phyloP scores from a whole-genome alignment of 148 eudicot species.

The Spergularia marina region DNA sequence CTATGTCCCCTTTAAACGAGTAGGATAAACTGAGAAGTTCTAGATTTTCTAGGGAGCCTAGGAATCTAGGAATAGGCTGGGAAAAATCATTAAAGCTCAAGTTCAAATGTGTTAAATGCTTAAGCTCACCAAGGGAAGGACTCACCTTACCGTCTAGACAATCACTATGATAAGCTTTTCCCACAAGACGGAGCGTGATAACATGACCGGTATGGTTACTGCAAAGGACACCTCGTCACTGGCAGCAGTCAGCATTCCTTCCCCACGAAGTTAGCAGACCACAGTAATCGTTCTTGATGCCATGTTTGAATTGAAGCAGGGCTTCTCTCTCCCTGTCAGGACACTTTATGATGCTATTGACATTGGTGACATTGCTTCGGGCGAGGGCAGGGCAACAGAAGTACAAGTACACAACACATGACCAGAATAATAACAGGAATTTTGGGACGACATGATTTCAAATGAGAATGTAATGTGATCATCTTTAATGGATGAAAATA shows the following conservation, averaged over 20 bases:
- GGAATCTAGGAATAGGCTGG: conserved; percentile 11
- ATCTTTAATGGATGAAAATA: no score
- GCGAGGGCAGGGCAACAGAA: not conserved
- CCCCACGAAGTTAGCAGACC: conserved; percentile 16
- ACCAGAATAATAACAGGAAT: not conserved
- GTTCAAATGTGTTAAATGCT: conserved; percentile 20
- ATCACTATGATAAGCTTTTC: not conserved
- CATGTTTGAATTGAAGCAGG: conserved; percentile 13
- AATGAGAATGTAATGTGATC: no score
- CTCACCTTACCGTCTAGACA: conserved; percentile 14
- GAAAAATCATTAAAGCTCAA: conserved; percentile 3
- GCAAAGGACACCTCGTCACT: conserved; percentile 19
- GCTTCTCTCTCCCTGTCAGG: conserved; percentile 9
- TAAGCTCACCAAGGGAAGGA: conserved; percentile 12
- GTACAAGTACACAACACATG: not conserved
- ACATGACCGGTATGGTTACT: conserved; percentile 15
- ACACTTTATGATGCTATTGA: not conserved
- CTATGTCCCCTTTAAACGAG: conserved; percentile 9
- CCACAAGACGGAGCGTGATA: not conserved
- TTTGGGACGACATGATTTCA: no score
- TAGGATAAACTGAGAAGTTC: conserved; percentile 9
- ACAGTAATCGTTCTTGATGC: not conserved
- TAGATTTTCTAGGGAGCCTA: conserved; percentile 11
- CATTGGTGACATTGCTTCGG: not conserved
- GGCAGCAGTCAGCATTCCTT: conserved; percentile 2